Percentiles rank a stretch among this genome's conserved stretches.
phyloP scores from a whole-genome alignment of 2,329 filamentous ascomycete genomes.

The Diaporthe helianthi region DNA sequence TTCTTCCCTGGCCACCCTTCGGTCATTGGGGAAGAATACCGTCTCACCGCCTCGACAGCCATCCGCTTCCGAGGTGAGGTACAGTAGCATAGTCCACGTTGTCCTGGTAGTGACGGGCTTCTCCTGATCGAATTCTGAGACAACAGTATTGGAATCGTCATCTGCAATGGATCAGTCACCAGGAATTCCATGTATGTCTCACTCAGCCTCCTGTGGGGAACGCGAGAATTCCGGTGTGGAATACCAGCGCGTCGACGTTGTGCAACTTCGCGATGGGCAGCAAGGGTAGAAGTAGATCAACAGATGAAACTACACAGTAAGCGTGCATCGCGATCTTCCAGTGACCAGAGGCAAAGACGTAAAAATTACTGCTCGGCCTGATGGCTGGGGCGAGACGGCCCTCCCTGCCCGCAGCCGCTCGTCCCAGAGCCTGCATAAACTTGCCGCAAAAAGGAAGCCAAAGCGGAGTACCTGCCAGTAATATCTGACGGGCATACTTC shows the following conservation, averaged over 20 bases:
- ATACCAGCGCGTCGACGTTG: background rate
- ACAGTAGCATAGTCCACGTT: slow-evolving; percentile 91
- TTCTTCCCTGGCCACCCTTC: slow-evolving; percentile 63
- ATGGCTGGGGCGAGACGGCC: background rate
- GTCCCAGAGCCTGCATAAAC: slow-evolving; percentile 17
- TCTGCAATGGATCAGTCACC: slow-evolving; percentile 57
- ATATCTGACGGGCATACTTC: background rate
- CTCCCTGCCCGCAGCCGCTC: slow-evolving; percentile 1
- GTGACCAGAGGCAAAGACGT: background rate
- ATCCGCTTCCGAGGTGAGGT: slow-evolving; percentile 77
- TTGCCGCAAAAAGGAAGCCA: background rate
- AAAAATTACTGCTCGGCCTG: slow-evolving; percentile 16
- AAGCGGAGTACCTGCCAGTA: slow-evolving; percentile 11
- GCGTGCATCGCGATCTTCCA: background rate
- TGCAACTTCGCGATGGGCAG: background rate
- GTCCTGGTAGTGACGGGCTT: slow-evolving; percentile 66
- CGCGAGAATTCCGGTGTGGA: background rate
- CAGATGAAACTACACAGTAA: background rate
- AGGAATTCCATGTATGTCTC: slow-evolving; percentile 33
- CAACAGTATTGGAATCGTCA: slow-evolving; percentile 83
- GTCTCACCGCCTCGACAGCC: slow-evolving; percentile 88
- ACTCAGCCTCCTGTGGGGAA: slow-evolving; percentile 14
- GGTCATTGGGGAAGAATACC: slow-evolving; percentile 82
- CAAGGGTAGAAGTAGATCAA: background rate
- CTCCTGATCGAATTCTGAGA: slow-evolving; percentile 54